Evolutionary conservation across 2,329 filamentous ascomycete species (phyloP).

Genomic region (Dactylellina sp.): DNA sequence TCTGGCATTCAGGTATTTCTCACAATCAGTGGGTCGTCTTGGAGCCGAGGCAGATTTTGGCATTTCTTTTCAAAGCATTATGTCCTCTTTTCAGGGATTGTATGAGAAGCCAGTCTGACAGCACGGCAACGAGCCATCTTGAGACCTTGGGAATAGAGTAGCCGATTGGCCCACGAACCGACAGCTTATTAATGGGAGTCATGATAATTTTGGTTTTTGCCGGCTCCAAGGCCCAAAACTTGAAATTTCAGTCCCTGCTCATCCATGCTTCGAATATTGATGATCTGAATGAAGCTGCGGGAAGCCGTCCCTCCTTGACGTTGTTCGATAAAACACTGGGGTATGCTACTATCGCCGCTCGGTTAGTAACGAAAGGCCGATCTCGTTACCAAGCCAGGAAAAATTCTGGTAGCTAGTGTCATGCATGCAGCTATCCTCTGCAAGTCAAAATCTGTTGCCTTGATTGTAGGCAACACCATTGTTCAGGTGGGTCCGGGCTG

Average conservation of each 20-base stretch:
- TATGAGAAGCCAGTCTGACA: neutral
- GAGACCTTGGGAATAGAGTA: neutral
- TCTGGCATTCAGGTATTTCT: slow-evolving; percentile 12
- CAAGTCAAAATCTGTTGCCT: slow-evolving; percentile 7
- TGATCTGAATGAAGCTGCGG: neutral
- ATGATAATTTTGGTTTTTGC: neutral
- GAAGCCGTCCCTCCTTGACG: neutral
- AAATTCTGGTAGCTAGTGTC: neutral
- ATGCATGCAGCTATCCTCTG: slow-evolving; percentile 11
- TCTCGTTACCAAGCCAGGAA: slow-evolving; percentile 17
- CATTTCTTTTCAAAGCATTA: neutral
- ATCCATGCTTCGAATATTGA: slow-evolving; percentile 1
- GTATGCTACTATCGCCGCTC: neutral
- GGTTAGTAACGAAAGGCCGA: neutral
- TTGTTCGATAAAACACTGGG: neutral
- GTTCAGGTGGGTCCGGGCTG: slow-evolving; percentile 38
- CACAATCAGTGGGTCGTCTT: neutral
- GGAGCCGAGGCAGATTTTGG: neutral
- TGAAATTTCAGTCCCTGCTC: neutral
- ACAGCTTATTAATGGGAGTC: neutral
- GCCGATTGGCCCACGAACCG: slow-evolving; percentile 19
- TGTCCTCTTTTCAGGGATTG: slow-evolving; percentile 9
- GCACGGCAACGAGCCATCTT: slow-evolving; percentile 18
- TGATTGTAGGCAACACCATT: slow-evolving; percentile 35
- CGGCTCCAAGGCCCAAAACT: too few relatives aligned